A percentile compares a stretch with the other conserved stretches of the same genome.
Conservation (phyloP, 2,329 filamentous ascomycete genomes). For the Pleurostoma richardsiae region DNA sequence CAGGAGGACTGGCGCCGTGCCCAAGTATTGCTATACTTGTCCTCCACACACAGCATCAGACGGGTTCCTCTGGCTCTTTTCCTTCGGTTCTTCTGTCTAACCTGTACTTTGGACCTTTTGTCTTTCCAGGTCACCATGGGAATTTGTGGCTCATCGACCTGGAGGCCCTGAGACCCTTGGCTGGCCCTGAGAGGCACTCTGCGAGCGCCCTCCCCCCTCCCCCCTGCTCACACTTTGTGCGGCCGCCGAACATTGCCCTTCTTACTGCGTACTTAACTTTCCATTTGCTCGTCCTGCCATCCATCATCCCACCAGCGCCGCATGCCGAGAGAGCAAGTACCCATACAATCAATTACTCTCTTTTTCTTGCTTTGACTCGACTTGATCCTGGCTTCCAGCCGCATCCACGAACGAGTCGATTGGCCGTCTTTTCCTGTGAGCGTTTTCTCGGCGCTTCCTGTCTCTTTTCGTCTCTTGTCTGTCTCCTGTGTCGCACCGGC, state of each 20-base stretch:
- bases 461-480: too few species aligned
- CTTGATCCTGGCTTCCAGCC: too few species aligned
- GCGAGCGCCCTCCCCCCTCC: background rate
- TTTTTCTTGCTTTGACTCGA: too few species aligned
- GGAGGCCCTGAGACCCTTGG: too few species aligned
- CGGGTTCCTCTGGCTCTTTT: conserved; percentile 8
- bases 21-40: conserved; percentile 3
- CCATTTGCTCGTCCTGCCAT: background rate
- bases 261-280: background rate
- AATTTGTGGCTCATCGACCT: background rate
- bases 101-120: conserved; percentile 9
- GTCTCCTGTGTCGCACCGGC: too few species aligned
- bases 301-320: background rate
- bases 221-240: background rate
- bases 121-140: conserved; percentile 1
- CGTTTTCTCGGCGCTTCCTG: too few species aligned
- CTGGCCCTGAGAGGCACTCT: background rate
- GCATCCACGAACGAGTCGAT: too few species aligned
- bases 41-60: conserved; percentile 9
- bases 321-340: too few species aligned
- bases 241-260: background rate
- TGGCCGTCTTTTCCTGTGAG: too few species aligned
- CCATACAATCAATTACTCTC: background rate
- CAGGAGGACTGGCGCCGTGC: conserved; percentile 8
- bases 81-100: conserved; percentile 10